Base-by-base conservation (phyloP, 495 filamentous ascomycete species). In the Collariella sp. region DNA sequence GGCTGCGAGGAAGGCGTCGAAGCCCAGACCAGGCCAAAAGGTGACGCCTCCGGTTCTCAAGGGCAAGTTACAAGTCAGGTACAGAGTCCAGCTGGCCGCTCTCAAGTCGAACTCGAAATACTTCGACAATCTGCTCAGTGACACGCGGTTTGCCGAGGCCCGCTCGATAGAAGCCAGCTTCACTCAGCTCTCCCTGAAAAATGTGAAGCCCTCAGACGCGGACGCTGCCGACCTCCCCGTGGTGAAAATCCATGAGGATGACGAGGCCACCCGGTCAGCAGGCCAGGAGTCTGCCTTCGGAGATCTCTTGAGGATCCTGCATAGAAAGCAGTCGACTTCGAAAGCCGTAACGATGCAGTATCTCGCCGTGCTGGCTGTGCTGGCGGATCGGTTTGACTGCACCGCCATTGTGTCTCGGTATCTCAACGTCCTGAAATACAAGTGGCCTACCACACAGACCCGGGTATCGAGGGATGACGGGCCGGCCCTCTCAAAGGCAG, bases 331-430 rank as follows among this genome's bases (percentile, higher is more conserved):
- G 38, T 48, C 71, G 22, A 61, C 49, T 65, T 65, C 66, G 20
- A 68, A 66, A 38, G 68, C 66, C 41, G 43, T 67, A 16, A 67
- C 77, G 11, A 70, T 85, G 56, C 59, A 70, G 7, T 78, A 79
- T 47, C 65, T 87, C 7, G 77, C 82, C 10, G 77, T 81, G n/a
- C 67, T 88, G 22, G 76, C 79, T 13, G 71, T 86, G n/a, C 70
- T 86, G 23, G 83, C 82, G 1, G 85, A 88, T 60, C 73, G 81
- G 35, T 85, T 86, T 61, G 78, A 81, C 58, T 79, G 77, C 55
- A 52, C 76, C 2, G 46, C 72, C 34, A 59, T 66, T 2, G 68
- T 86, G 5, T 62, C 72, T 1, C 67, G 62, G 38, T 79, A 75
- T 56, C 54, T 84, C 2, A 70, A 49, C 20, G 45, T 46, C 5